Evolutionary conservation across 2,329 filamentous ascomycete species (phyloP), one percentile per base, ranked within the genome.

Genomic region (Xylaria sp.): DNA sequence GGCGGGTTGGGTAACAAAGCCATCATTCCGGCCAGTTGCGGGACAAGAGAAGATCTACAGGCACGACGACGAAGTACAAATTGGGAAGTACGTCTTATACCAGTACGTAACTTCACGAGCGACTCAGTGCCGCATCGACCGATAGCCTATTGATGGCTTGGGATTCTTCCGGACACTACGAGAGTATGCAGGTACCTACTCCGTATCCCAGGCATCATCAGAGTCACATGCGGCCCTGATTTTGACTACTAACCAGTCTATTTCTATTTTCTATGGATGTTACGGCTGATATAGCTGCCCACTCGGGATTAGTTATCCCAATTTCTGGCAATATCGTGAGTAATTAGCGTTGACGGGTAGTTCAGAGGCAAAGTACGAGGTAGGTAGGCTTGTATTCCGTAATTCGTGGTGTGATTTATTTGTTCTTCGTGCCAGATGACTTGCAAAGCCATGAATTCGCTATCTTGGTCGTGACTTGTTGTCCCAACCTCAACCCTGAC

Each of bases 1-100:
- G 64, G 58, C 58, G 19, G 48, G 47, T 42, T 37, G 42, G 54
- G 51, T 19, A 55, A 18, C n/a, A 46, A 52, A 39, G 47, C 37
- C 42, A 42, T 42, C 37, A 42, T 47, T 49, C 52, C 55, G 54
- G 60, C 60, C 51, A 62, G 60, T 46, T 54, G 50, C 63, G 63
- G 64, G 50, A 57, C 39, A 58, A 42, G 19, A 49, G 9, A 47
- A 47, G 42, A 46, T 16, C 42, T 46, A 11, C 13, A 46, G 11
- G 23, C 23, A 30, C 23, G 23, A 42, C 37, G 9, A 13, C 37
- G 13, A 42, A 42, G 37, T 42, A 42, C 37, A 2, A 13, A 13
- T 13, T 30, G 9, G 37, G 37, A 42, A 42, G 37, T 13, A 9
- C 23, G 23, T 30, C 23, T 30, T 30, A 30, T 30, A 7, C 13